Base-by-base conservation (phyloP, 225 moss, liverwort and hornwort species). In the Polytrichum formosum region DNA sequence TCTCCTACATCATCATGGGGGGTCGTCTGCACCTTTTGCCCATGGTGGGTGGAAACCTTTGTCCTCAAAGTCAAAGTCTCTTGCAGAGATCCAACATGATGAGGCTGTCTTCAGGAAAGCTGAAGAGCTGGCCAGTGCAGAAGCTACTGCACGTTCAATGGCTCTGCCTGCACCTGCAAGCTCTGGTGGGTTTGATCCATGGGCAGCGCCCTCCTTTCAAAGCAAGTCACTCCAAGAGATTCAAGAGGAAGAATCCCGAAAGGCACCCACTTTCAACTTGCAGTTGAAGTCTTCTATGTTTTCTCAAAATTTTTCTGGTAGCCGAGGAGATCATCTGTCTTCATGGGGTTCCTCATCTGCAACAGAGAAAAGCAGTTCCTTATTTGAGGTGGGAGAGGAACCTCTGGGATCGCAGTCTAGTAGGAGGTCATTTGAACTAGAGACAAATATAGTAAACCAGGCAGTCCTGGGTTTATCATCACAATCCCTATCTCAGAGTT, bases 211-310 rank as follows among this genome's bases (percentile, higher is more conserved):
- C 21, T 79, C 82, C 10, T 66, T 70, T 37, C 94, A 92, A 64
- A 55, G 86, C 7, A 97, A 92, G 70, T 85, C 92, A 61, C 70
- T 97, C 72, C 89, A 91, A 72, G 97, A 97, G 76, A 92, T 97
- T 69, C 97, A 94, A 73, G 97, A 94, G 78, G 97, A 92, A 85
- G 94, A 97, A 68, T 80, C 85, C 53, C 78, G 74, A 72, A 92
- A 70, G 83, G 73, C 77, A 1, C 33, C 69, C 0, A 55, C 53
- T 31, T 65, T 31, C 16, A 64, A 55, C 28, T 55, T 69, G n/a
- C 81, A 74, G 6, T 29, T 6, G 67, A 70, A 31, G 25, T 55
- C 25, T 4, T 69, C 61, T n/a, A 29, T 73, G 77, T 68, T 75
- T n/a, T 75, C 77, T 66, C 82, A 74, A 76, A 81, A 33, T 72